A percentile compares a stretch with the other conserved stretches of the same genome.
phyloP scores from a whole-genome alignment of 2,329 filamentous ascomycete genomes.

The Colletotrichum ledebouriae region DNA sequence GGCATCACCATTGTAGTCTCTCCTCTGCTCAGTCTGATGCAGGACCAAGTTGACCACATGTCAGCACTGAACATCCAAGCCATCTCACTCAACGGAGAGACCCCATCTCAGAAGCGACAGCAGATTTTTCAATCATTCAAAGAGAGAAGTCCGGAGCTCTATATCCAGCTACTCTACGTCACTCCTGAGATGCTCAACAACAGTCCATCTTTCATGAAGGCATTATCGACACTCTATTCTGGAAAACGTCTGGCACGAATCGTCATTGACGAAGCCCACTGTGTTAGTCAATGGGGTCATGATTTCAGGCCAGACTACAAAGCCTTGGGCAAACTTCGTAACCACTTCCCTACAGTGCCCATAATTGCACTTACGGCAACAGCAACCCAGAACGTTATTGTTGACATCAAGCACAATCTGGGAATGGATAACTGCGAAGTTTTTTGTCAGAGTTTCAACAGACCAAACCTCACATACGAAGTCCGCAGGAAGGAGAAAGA shows the following conservation, averaged over 20 bases:
- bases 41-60: conserved; percentile 93
- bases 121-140: conserved; percentile 76
- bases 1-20: conserved; percentile 97
- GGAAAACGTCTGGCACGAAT: conserved; percentile 84
- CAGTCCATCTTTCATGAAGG: conserved; percentile 76
- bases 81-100: conserved; percentile 84
- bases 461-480: conserved; percentile 94
- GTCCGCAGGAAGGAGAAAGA: conserved; percentile 73
- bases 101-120: conserved; percentile 70
- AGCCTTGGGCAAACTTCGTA: conserved; percentile 79
- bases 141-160: conserved; percentile 76
- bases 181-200: conserved; percentile 97
- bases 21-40: conserved; percentile 94
- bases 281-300: conserved; percentile 98
- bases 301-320: conserved; percentile 99
- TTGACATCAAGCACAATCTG: conserved; percentile 93
- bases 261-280: conserved; percentile 99
- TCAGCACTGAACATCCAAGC: conserved; percentile 82
- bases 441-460: conserved; percentile 95
- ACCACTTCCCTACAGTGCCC: conserved; percentile 81
- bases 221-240: conserved; percentile 76
- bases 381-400: conserved; percentile 91
- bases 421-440: conserved; percentile 82
- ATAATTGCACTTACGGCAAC: conserved; percentile 97
- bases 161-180: conserved; percentile 90